Percentiles rank a stretch among this genome's conserved stretches.
These are phyloP conservation scores for Jasminum sambac DNA, from an alignment of 257 asterid species.

Conservation along the genomic window DNA sequence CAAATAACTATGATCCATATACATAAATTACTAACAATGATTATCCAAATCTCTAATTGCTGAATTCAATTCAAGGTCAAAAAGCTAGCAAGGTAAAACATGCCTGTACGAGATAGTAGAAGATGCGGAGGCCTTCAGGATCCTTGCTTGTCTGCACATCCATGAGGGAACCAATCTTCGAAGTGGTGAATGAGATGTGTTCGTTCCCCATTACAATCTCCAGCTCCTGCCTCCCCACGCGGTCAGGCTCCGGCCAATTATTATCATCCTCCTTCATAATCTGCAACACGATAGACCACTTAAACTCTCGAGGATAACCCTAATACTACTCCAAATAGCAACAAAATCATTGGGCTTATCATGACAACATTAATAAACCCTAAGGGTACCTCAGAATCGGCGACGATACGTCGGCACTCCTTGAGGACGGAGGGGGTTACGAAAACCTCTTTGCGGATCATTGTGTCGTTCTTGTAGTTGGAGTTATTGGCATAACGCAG, in stretches of 20 bases:
- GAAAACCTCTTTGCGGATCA: constrained; percentile 96
- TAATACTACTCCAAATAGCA: neutral
- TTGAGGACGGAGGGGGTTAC: constrained; percentile 85
- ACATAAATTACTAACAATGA: neutral
- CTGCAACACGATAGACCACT: constrained; percentile 30
- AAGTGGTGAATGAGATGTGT: constrained; percentile 94
- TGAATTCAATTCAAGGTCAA: neutral
- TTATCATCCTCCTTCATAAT: constrained; percentile 98
- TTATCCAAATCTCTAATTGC: neutral
- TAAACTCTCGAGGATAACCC: neutral
- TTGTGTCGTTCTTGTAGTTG: constrained; percentile 94
- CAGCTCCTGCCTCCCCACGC: constrained; percentile 98
- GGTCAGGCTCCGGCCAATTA: constrained; percentile 98
- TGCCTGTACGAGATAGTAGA: constrained; percentile 99
- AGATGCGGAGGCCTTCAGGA: constrained; percentile 90
- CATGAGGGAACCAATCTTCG: constrained; percentile 97
- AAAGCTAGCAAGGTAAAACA: neutral
- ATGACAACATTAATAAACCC: neutral
- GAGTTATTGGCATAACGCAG: constrained; percentile 96
- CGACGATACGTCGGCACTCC: constrained; percentile 94
- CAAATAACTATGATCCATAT: neutral
- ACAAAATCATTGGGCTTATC: neutral
- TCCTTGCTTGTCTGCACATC: constrained; percentile 96
- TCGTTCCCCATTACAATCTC: constrained; percentile 99
- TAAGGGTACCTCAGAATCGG: constrained; percentile 65